These are phyloP conservation scores for Alternaria sp. DNA, from an alignment of 2,329 filamentous ascomycete genomes.

Conservation along the genomic window DNA sequence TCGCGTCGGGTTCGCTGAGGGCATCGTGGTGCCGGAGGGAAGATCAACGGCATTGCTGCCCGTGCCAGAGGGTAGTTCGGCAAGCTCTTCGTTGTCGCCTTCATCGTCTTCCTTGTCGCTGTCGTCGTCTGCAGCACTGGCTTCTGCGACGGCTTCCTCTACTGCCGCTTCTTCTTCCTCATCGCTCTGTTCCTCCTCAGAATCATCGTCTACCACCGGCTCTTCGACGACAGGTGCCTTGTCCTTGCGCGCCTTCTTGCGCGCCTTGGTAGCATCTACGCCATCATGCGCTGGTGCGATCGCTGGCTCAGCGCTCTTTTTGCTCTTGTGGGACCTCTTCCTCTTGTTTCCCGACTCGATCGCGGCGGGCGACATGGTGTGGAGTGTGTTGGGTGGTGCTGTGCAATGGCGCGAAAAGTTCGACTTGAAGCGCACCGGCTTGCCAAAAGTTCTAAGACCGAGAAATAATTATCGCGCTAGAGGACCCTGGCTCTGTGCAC, in stretches of 20 bases:
- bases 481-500: constrained; percentile 5
- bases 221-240: constrained; percentile 44
- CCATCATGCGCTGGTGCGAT: constrained; percentile 21
- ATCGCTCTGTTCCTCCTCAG: constrained; percentile 44
- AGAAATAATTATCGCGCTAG: constrained; percentile 17
- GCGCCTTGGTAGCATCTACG: constrained; percentile 40
- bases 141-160: constrained; percentile 40
- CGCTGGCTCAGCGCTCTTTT: constrained; percentile 37
- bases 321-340: constrained; percentile 56
- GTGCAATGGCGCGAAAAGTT: constrained; percentile 10
- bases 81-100: constrained; percentile 24
- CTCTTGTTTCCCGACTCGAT: constrained; percentile 53
- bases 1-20: constrained; percentile 68
- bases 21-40: constrained; percentile 63
- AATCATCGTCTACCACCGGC: constrained; percentile 22
- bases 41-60: constrained; percentile 51
- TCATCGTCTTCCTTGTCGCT: constrained; percentile 37
- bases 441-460: constrained; percentile 8
- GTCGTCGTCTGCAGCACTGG: constrained; percentile 31
- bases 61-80: constrained; percentile 12
- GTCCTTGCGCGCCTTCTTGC: constrained; percentile 47
- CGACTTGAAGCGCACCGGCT: constrained; percentile 4
- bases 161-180: constrained; percentile 43
- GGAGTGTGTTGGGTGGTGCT: neutral
- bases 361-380: constrained; percentile 48